Evolutionary conservation across 2,329 filamentous ascomycete species (phyloP).

Genomic region (Fusarium redolens): DNA sequence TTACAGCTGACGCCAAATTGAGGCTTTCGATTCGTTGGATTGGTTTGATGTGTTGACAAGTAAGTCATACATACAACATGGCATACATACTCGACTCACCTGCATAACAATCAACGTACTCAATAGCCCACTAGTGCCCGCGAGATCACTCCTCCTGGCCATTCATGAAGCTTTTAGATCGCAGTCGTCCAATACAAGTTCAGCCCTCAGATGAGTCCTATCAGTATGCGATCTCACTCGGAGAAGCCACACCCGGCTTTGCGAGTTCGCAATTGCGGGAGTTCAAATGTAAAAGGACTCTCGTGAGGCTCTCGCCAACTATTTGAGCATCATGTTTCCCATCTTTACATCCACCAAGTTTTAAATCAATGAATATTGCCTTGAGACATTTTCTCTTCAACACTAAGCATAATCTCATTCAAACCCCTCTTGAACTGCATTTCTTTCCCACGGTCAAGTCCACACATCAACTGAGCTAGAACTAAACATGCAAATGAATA

Average conservation of each 20-base stretch:
- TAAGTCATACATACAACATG: conserved; percentile 33
- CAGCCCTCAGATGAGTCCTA: not conserved
- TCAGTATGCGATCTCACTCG: conserved; percentile 5
- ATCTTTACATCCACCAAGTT: not conserved
- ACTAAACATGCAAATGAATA: conserved; percentile 31
- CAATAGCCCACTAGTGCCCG: not conserved
- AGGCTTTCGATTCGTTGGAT: conserved; percentile 11
- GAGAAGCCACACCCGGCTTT: conserved; percentile 18
- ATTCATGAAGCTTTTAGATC: conserved; percentile 9
- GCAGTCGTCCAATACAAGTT: not conserved
- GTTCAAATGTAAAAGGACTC: not conserved
- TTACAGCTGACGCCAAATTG: conserved; percentile 22
- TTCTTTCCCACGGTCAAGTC: not conserved
- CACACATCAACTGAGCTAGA: not conserved
- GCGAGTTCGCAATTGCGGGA: conserved; percentile 36
- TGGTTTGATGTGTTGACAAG: conserved; percentile 15
- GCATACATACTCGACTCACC: conserved; percentile 23
- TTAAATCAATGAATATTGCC: no score
- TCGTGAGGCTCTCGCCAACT: conserved; percentile 9
- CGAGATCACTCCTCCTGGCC: conserved; percentile 1
- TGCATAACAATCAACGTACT: not conserved
- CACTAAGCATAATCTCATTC: not conserved
- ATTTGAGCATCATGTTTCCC: conserved; percentile 11
- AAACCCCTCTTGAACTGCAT: not conserved
- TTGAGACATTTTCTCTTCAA: not conserved